Evolutionary conservation across 1,284 basidiomycete genomes (phyloP).

Genomic region (Rhodotorula glutinis): DNA sequence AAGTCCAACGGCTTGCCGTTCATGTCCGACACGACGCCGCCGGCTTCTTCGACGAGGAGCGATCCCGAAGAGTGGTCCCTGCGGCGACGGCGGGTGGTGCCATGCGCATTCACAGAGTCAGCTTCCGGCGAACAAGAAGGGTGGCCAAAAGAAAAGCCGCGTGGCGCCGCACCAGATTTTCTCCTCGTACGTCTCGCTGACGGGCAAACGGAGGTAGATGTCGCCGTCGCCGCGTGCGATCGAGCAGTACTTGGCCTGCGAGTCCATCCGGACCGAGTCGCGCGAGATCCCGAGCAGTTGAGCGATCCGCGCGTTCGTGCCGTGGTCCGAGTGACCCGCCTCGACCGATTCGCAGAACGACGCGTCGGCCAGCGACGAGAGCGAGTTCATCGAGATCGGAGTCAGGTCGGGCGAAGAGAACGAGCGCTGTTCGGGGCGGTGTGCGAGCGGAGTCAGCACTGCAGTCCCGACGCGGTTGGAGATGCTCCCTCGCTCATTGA

Average conservation of each 20-base stretch:
- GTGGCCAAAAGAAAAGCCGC: conserved; percentile 9
- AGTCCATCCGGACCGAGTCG: conserved; percentile 84
- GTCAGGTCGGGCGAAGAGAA: conserved; percentile 31
- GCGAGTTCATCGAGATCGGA: conserved; percentile 43
- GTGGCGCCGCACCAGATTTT: conserved; percentile 84
- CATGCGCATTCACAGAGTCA: too few relatives aligned
- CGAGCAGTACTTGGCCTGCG: conserved; percentile 92
- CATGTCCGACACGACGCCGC: conserved; percentile 80
- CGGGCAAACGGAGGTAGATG: conserved; percentile 87
- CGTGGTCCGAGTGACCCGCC: conserved; percentile 84
- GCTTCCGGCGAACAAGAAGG: neutral
- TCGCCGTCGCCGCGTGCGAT: conserved; percentile 84
- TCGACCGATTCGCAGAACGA: conserved; percentile 91
- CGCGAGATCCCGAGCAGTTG: conserved; percentile 65
- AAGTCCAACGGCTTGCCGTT: conserved; percentile 78
- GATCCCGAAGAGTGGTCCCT: conserved; percentile 89
- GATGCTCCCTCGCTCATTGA: too few relatives aligned
- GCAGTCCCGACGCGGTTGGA: too few relatives aligned
- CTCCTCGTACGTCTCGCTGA: conserved; percentile 68
- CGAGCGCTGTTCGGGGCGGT: conserved; percentile 34
- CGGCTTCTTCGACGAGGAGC: conserved; percentile 82
- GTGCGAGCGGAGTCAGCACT: too few relatives aligned
- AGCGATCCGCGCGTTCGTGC: conserved; percentile 70
- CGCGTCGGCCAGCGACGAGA: conserved; percentile 53
- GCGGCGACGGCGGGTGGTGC: too few relatives aligned